These are phyloP conservation scores for Trichocladium antarcticum DNA, from an alignment of 495 filamentous ascomycete genomes.

Conservation along the genomic window DNA sequence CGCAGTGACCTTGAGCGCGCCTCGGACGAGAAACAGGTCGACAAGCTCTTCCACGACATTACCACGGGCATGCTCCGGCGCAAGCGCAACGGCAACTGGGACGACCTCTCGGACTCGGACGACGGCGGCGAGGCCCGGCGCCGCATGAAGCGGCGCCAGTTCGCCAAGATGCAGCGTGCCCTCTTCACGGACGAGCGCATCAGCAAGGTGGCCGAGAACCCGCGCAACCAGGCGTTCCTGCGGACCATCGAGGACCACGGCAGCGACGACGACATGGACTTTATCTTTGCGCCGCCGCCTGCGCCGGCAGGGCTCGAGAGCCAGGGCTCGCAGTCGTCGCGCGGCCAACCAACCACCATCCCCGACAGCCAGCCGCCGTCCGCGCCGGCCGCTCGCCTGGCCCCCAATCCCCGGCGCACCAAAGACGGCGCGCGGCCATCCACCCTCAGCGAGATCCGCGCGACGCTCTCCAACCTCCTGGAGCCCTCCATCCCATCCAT, in stretches of 20 bases:
- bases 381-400: slow-evolving; percentile 8
- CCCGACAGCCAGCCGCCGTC: slow-evolving; percentile 37
- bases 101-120: slow-evolving; percentile 77
- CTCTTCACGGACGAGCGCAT: slow-evolving; percentile 84
- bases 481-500: slow-evolving; percentile 42
- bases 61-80: slow-evolving; percentile 75
- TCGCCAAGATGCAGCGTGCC: slow-evolving; percentile 83
- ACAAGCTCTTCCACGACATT: slow-evolving; percentile 84
- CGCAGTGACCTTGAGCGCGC: slow-evolving; percentile 52
- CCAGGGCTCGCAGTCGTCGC: slow-evolving; percentile 32
- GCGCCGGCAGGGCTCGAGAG: slow-evolving; percentile 13
- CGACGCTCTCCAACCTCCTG: slow-evolving; percentile 68
- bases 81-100: slow-evolving; percentile 60
- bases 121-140: slow-evolving; percentile 69
- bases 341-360: slow-evolving; percentile 22
- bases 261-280: slow-evolving; percentile 67
- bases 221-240: slow-evolving; percentile 82
- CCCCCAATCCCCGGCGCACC: slow-evolving; percentile 51
- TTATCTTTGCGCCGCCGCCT: slow-evolving; percentile 47
- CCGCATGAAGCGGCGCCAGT: slow-evolving; percentile 73
- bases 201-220: slow-evolving; percentile 80
- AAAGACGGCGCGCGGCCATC: slow-evolving; percentile 46
- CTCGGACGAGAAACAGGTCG: slow-evolving; percentile 70
- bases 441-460: slow-evolving; percentile 65
- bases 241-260: slow-evolving; percentile 76